Percentiles rank a stretch among this genome's conserved stretches.
Conservation (phyloP, 2,329 filamentous ascomycete species). For the Fonsecaea nubica region DNA sequence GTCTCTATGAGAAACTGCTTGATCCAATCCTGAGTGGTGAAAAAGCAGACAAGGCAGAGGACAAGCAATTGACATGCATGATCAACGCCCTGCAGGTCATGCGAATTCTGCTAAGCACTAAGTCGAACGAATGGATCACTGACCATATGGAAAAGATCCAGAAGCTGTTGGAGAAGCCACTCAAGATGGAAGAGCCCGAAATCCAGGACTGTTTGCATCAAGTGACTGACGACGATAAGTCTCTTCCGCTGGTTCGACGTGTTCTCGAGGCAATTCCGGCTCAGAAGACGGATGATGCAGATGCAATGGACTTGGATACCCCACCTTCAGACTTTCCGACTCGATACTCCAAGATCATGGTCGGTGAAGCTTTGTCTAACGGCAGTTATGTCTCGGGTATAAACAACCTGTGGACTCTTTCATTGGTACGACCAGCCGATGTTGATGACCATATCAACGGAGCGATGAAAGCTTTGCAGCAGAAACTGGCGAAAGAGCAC, state of each 20-base stretch:
- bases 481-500: conserved; percentile 91
- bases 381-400: conserved; percentile 85
- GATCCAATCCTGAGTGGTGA: conserved; percentile 85
- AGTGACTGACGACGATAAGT: conserved; percentile 69
- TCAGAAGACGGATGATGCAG: conserved; percentile 83
- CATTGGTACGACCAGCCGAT: conserved; percentile 80
- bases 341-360: conserved; percentile 77
- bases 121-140: conserved; percentile 88
- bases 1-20: conserved; percentile 87
- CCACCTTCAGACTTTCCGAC: conserved; percentile 86
- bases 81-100: conserved; percentile 94
- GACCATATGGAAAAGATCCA: conserved; percentile 78
- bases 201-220: conserved; percentile 91
- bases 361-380: conserved; percentile 83
- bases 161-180: conserved; percentile 85
- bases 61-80: conserved; percentile 71
- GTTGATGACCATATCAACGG: conserved; percentile 87
- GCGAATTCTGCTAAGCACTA: conserved; percentile 84
- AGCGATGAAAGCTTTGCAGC: conserved; percentile 91
- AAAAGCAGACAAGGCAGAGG: conserved; percentile 79
- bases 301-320: conserved; percentile 73
- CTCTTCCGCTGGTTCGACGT: conserved; percentile 62
- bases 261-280: conserved; percentile 89
- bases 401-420: conserved; percentile 91
- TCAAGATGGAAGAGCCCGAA: conserved; percentile 87